phyloP scores from a whole-genome alignment of 108 stramenopile genomes.

The Pseudonitzschia multistriata region DNA sequence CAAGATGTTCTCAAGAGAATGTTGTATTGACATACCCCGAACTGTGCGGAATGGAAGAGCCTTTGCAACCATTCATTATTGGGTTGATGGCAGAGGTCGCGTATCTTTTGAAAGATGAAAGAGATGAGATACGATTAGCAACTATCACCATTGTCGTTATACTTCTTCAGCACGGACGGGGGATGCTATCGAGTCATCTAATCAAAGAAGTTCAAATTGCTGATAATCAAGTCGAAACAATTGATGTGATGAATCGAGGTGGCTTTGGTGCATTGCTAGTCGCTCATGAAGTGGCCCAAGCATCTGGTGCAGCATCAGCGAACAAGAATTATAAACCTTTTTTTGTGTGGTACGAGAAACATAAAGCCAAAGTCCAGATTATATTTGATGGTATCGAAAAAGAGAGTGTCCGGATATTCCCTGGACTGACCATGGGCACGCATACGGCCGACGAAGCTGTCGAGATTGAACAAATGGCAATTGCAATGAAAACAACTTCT shows the following conservation, averaged over 20 bases:
- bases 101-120: conserved; percentile 52
- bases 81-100: conserved; percentile 72
- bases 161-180: conserved; percentile 60
- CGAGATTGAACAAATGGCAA: conserved; percentile 75
- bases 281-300: conserved; percentile 70
- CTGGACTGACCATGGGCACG: conserved; percentile 46
- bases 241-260: conserved; percentile 83
- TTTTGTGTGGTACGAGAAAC: conserved; percentile 79
- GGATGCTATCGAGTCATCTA: conserved; percentile 73
- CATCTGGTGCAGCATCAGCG: conserved; percentile 37
- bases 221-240: conserved; percentile 56
- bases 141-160: conserved; percentile 63
- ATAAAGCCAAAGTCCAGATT: conserved; percentile 58
- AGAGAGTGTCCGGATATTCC: conserved; percentile 47
- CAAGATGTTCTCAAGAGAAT: conserved; percentile 49
- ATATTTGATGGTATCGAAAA: conserved; percentile 68
- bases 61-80: conserved; percentile 66
- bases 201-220: conserved; percentile 60
- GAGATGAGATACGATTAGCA: conserved; percentile 58
- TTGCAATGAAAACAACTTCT: conserved; percentile 60
- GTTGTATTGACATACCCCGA: conserved; percentile 56
- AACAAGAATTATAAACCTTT: conserved; percentile 72
- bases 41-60: conserved; percentile 53
- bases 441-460: conserved; percentile 71
- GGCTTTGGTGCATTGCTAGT: conserved; percentile 80